Conservation (phyloP, 345 rosid species). For the Salix purpurea region DNA sequence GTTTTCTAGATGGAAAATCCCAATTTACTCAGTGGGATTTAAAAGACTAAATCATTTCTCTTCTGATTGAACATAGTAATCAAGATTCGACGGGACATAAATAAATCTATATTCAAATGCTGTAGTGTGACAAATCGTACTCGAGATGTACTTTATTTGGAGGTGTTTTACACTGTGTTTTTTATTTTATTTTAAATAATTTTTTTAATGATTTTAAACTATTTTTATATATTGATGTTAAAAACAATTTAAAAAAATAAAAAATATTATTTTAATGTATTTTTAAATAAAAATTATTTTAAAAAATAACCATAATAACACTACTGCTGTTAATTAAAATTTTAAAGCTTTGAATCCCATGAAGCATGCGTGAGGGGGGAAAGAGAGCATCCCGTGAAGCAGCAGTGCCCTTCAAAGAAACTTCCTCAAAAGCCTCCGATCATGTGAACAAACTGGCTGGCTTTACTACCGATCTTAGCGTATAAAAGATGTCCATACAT, state of each 20-base stretch:
- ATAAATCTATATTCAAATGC: not conserved
- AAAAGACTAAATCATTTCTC: not conserved
- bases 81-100: not conserved
- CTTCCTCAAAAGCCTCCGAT: constrained; percentile 7
- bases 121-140: constrained; percentile 3
- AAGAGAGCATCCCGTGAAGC: too few relatives aligned
- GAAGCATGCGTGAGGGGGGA: not conserved
- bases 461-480: constrained; percentile 11
- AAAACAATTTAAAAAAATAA: too few relatives aligned
- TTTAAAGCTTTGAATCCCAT: not conserved
- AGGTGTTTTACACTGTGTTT: too few relatives aligned
- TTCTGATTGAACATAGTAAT: not conserved
- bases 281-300: too few relatives aligned
- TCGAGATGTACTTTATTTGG: not conserved
- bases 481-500: not conserved
- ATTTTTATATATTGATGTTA: too few relatives aligned
- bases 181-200: too few relatives aligned
- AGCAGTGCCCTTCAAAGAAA: constrained; percentile 12
- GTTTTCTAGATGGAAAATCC: not conserved
- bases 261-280: too few relatives aligned
- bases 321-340: not conserved
- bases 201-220: too few relatives aligned
- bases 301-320: too few relatives aligned
- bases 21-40: not conserved
- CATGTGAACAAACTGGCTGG: not conserved